These are phyloP conservation scores for Suillus clintonianus DNA, from an alignment of 768 basidiomycete genomes.

Conservation along the genomic window DNA sequence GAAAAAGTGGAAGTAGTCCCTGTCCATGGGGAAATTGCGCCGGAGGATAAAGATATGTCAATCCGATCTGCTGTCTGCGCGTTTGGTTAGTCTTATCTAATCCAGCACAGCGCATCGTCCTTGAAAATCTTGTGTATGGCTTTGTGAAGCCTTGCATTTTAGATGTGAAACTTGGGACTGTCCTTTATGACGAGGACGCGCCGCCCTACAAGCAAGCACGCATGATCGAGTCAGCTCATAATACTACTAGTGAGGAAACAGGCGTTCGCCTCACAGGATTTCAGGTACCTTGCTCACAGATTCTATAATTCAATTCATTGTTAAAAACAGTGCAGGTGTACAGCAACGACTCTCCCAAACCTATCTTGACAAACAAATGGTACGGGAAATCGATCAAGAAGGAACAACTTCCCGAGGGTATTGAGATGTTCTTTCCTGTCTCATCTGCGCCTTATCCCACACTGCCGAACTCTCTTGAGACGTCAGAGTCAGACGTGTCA, in stretches of 20 bases:
- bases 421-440: conserved; percentile 78
- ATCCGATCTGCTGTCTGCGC: not conserved
- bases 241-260: conserved; percentile 72
- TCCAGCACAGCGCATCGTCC: conserved; percentile 66
- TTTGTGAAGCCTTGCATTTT: conserved; percentile 85
- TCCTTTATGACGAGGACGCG: conserved; percentile 74
- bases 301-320: not conserved
- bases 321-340: conserved; percentile 56
- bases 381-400: conserved; percentile 79
- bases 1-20: conserved; percentile 6
- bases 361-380: conserved; percentile 65
- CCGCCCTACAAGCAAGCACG: conserved; percentile 72
- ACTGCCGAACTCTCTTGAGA: not conserved
- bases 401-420: conserved; percentile 72
- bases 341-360: conserved; percentile 55
- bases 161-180: conserved; percentile 91
- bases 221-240: conserved; percentile 70
- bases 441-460: conserved; percentile 18
- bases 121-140: conserved; percentile 77
- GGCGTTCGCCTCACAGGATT: conserved; percentile 89
- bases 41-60: conserved; percentile 48
- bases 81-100: not conserved
- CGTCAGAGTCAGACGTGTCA: conserved; percentile 10
- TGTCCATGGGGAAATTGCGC: conserved; percentile 21
- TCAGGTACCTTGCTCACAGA: conserved; percentile 55